Base-by-base conservation (phyloP, 1,284 basidiomycete genomes). In the Ganoderma multipileum region DNA sequence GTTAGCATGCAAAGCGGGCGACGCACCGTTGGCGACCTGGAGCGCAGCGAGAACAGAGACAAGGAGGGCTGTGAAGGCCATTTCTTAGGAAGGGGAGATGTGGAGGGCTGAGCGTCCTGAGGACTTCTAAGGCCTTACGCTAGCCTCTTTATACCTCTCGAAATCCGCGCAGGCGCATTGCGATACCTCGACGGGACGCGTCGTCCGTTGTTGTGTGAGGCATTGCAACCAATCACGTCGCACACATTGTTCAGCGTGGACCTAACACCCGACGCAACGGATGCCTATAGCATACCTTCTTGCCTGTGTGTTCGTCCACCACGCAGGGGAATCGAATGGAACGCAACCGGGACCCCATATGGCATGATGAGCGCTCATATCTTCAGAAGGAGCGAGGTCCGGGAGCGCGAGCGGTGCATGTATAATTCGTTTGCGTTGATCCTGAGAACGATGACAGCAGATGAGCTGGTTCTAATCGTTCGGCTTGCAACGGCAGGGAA, bases 21-120 rank as follows among this genome's bases (percentile, higher is more conserved):
- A 38, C 68, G 20, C n/a, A 72, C 71, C 71, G 47, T 65, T 68
- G 36, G 63, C 68, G 33, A 68, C 65, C 36, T 68, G 68, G 47
- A 66, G 39, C 23, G 61, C 65, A 4, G 64, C 68, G 36, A 70
- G 26, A 33, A 72, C 58, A 36, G 68, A 68, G 38, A 70, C 42
- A 26, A 69, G 64, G 60, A 72, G 64, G n/a, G 57, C 12, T 44
- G 58, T 70, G 62, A 68, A 68, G 16, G 68, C 63, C 71, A 72
- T 72, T 16, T 50, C 38, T 42, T 16, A 38, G 55, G 54, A 26
- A 11, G 44, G 42, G 44, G 39, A 66, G n/a, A 20, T 38, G 20
- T 9, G 58, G 63, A 55, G 52, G 52, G 23, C 42, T 47, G 62
- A 62, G 57, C 39, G 61, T 68, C 67, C 70, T 71, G 67, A 59